These are phyloP conservation scores for Globisporangium recalcitrans DNA, from an alignment of 352 stramenopile species.

Conservation along the genomic window DNA sequence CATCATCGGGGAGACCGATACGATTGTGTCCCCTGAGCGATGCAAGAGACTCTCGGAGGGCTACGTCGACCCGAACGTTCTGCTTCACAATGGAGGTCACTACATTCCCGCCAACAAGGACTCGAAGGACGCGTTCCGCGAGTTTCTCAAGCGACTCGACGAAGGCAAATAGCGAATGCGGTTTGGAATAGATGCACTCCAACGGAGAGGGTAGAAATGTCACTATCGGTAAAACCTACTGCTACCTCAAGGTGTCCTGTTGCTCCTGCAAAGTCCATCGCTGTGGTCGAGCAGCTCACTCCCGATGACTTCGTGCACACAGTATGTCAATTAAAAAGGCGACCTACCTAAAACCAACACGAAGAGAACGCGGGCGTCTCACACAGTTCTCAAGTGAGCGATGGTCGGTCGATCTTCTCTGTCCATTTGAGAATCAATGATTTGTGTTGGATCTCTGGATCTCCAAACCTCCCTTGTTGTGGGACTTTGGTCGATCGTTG, in stretches of 20 bases:
- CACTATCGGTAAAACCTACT: not conserved
- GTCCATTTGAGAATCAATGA: too few species aligned
- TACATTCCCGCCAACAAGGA: conserved; percentile 87
- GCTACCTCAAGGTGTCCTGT: not conserved
- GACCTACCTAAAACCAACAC: too few species aligned
- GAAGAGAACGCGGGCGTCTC: too few species aligned
- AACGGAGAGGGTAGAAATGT: not conserved
- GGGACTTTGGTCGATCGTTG: too few species aligned
- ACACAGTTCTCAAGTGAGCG: too few species aligned
- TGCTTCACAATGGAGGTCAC: conserved; percentile 70
- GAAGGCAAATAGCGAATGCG: conserved; percentile 3
- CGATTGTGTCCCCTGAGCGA: conserved; percentile 49
- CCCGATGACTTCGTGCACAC: too few species aligned
- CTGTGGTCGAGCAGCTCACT: too few species aligned
- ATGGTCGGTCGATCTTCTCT: too few species aligned
- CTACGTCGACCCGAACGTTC: conserved; percentile 54
- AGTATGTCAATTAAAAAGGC: too few species aligned
- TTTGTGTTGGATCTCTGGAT: too few species aligned
- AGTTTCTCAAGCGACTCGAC: conserved; percentile 55
- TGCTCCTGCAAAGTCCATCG: too few species aligned
- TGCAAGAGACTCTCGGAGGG: conserved; percentile 49
- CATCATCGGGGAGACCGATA: conserved; percentile 75
- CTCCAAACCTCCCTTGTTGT: too few species aligned
- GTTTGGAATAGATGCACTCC: not conserved
- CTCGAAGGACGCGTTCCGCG: conserved; percentile 61